Evolutionary conservation across 2,329 filamentous ascomycete species (phyloP), one percentile per base, ranked within the genome.

Genomic region (Fusarium robinianum): DNA sequence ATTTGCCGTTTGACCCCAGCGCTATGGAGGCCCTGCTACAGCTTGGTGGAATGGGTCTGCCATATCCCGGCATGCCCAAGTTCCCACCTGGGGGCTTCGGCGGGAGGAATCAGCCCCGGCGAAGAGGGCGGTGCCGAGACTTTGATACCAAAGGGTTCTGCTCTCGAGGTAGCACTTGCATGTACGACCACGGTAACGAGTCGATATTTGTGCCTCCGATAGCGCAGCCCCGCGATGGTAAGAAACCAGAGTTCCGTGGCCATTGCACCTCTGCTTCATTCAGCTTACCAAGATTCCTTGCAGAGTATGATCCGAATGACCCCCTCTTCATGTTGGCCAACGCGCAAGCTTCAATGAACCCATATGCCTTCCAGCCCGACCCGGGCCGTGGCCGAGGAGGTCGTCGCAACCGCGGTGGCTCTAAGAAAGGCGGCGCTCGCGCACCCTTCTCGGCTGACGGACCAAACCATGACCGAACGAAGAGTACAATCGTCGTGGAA

Each of bases 111-210:
- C 60, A 63, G 26, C 62, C 61, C 25, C 69, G 68, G 43, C 70
- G 65, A 34, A 72, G 68, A 51, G 67, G 74, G 43, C 74, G 80
- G 45, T 91, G 87, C 61, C 75, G 79, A 44, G 84, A 89, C 63
- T 90, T 87, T 57, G 85, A 89, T 45, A 79, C 71, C 2, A 87
- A 87, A 55, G 88, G 88, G 0, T 88, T 79, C 58, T 91, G 88
- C 61, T 76, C 81, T 5, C 72, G 82, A 25, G 85, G 86, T 3
- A 80, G 74, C 56, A 78, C 75, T 15, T 91, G 88, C 66, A 77
- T 74, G 25, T 90, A 80, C 57, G 82, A 89, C 55, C 88, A 92
- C 62, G 81, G 79, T 7, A 73, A 76, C 36, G 75, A 81, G 49
- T 72, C 75, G 9, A 51, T 68, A 4, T 72, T 66, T 36, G 56